Evolutionary conservation across 306 rosid genomes (phyloP).

Genomic region (Herpetospermum pedunculosum): DNA sequence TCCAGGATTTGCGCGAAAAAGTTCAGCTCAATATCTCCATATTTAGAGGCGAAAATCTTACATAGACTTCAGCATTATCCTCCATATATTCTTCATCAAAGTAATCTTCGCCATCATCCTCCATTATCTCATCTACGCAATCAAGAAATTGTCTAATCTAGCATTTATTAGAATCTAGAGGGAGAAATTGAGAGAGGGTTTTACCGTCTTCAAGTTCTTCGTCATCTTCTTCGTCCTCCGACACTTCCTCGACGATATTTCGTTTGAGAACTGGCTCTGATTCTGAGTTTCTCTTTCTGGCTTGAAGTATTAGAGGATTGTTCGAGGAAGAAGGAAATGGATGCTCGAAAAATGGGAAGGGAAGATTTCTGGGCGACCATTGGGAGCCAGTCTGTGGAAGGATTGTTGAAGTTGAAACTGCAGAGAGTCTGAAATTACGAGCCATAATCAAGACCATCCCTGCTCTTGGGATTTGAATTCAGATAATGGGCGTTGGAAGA

Average conservation of each 20-base stretch:
- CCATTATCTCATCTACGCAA: slow-evolving; percentile 26
- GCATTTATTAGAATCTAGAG: neutral
- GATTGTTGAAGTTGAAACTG: slow-evolving; percentile 13
- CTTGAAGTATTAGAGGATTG: slow-evolving; percentile 16
- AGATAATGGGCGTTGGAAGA: neutral
- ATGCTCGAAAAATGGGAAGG: slow-evolving; percentile 10
- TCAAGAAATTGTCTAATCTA: slow-evolving; percentile 9
- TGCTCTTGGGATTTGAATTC: slow-evolving; percentile 3
- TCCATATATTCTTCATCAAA: slow-evolving; percentile 23
- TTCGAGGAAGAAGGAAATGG: slow-evolving; percentile 16
- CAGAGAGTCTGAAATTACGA: slow-evolving; percentile 15
- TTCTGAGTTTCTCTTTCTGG: slow-evolving; percentile 37
- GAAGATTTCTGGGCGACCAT: neutral
- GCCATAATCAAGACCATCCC: slow-evolving; percentile 25
- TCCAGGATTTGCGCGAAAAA: neutral
- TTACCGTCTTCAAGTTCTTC: slow-evolving; percentile 31
- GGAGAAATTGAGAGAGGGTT: neutral
- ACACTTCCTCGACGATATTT: slow-evolving; percentile 41
- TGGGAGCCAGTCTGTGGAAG: slow-evolving; percentile 10
- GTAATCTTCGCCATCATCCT: slow-evolving; percentile 32
- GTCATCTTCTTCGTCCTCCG: slow-evolving; percentile 33
- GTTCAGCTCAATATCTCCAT: neutral
- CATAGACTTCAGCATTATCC: slow-evolving; percentile 40
- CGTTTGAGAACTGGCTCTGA: slow-evolving; percentile 46
- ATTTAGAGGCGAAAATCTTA: slow-evolving; percentile 15